Percentiles rank a stretch among this genome's conserved stretches.
These are phyloP conservation scores for Gliomastix tumulicola DNA, from an alignment of 2,329 filamentous ascomycete species.

Conservation along the genomic window DNA sequence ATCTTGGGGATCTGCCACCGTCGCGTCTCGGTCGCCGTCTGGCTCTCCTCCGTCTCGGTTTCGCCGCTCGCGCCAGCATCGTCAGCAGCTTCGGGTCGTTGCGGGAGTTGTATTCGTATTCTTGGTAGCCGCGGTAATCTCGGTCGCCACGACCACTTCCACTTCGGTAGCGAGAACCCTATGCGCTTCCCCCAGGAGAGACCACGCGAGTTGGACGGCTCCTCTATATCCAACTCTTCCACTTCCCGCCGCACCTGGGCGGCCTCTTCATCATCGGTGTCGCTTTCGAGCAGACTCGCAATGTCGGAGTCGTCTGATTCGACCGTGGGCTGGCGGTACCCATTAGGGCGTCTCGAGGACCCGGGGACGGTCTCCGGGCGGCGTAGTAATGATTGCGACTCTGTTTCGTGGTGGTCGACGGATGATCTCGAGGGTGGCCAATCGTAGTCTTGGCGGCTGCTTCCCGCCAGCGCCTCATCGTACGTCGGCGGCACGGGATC, in stretches of 20 bases:
- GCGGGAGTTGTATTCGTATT: constrained; percentile 39
- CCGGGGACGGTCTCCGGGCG: constrained; percentile 34
- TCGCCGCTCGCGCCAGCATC: constrained; percentile 8
- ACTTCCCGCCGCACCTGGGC: constrained; percentile 72
- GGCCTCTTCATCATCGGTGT: constrained; percentile 44
- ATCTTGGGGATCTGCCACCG: constrained; percentile 26
- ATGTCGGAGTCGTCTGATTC: constrained; percentile 56
- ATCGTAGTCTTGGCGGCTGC: constrained; percentile 22
- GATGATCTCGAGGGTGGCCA: constrained; percentile 22
- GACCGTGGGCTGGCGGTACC: constrained; percentile 76
- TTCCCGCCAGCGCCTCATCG: constrained; percentile 30
- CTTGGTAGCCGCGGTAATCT: constrained; percentile 37
- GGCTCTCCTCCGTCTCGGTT: constrained; percentile 13
- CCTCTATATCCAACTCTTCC: constrained; percentile 78
- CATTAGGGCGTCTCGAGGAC: constrained; percentile 36
- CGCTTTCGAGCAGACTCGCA: constrained; percentile 45
- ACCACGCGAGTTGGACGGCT: constrained; percentile 42
- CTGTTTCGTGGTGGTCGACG: constrained; percentile 47
- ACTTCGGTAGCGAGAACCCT: constrained; percentile 44
- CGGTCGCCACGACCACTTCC: constrained; percentile 49
- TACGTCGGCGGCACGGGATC: constrained; percentile 35
- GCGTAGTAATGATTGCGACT: constrained; percentile 69
- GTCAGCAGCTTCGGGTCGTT: constrained; percentile 1
- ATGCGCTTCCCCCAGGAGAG: constrained; percentile 50
- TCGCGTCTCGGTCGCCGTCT: constrained; percentile 12